Evolutionary conservation across 768 basidiomycete species (phyloP).

Genomic region (Lanmaoa rubissima): DNA sequence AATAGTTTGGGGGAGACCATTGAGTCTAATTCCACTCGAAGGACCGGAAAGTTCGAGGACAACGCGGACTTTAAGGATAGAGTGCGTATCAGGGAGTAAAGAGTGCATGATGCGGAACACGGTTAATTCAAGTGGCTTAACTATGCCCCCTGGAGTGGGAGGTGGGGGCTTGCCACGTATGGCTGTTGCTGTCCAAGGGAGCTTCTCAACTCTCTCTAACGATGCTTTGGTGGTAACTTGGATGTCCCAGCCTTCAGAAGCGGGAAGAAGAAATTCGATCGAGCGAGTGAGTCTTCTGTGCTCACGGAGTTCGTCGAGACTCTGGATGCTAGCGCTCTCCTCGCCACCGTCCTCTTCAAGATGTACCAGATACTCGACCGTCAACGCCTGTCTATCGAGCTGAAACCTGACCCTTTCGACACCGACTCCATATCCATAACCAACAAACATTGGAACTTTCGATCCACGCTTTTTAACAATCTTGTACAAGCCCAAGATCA

Average conservation of each 20-base stretch:
- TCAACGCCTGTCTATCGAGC: slow-evolving; percentile 77
- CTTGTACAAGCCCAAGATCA: slow-evolving; percentile 79
- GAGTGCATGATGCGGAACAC: slow-evolving; percentile 72
- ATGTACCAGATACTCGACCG: slow-evolving; percentile 80
- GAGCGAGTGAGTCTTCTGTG: slow-evolving; percentile 68
- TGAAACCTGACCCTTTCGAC: slow-evolving; percentile 80
- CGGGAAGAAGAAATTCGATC: slow-evolving; percentile 78
- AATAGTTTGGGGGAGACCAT: slow-evolving; percentile 75
- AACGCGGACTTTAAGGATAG: slow-evolving; percentile 76
- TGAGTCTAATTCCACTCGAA: slow-evolving; percentile 77
- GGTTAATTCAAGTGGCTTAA: slow-evolving; percentile 48
- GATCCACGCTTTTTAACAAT: slow-evolving; percentile 73
- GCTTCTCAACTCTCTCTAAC: slow-evolving; percentile 63
- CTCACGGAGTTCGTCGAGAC: slow-evolving; percentile 70
- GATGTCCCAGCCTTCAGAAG: slow-evolving; percentile 82
- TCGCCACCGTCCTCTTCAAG: slow-evolving; percentile 49
- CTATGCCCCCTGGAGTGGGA: slow-evolving; percentile 30
- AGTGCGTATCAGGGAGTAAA: slow-evolving; percentile 66
- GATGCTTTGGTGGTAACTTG: slow-evolving; percentile 75
- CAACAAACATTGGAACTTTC: slow-evolving; percentile 70
- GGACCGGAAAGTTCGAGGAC: slow-evolving; percentile 79
- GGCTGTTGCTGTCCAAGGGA: slow-evolving; percentile 72
- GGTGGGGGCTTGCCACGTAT: slow-evolving; percentile 41
- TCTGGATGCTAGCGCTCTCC: slow-evolving; percentile 32
- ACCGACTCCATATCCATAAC: slow-evolving; percentile 79